These are phyloP conservation scores for Pholiota molesta DNA, from an alignment of 768 basidiomycete species.

Conservation along the genomic window DNA sequence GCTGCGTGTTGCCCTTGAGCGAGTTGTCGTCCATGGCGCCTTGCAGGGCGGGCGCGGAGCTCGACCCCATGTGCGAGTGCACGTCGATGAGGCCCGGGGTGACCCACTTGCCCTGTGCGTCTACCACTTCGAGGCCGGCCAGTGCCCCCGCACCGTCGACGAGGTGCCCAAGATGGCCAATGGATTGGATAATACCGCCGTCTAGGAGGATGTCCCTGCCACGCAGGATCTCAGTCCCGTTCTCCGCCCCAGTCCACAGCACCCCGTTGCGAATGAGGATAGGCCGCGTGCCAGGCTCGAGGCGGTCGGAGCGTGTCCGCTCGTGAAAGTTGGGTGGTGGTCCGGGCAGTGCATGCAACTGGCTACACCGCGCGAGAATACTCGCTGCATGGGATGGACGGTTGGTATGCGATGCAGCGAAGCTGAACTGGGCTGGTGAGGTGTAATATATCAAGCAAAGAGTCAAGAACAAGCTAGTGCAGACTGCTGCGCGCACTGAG, in stretches of 20 bases:
- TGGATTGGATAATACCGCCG: slow-evolving; percentile 63
- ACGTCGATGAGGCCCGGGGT: slow-evolving; percentile 76
- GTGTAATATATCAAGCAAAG: neutral
- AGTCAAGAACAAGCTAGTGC: neutral
- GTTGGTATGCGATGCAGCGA: neutral
- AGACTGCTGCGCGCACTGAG: neutral
- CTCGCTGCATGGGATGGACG: slow-evolving; percentile 28
- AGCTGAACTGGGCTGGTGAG: neutral
- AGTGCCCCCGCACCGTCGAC: slow-evolving; percentile 23
- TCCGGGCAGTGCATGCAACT: slow-evolving; percentile 42
- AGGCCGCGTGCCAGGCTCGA: slow-evolving; percentile 62
- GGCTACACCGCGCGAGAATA: slow-evolving; percentile 46
- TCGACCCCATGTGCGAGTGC: slow-evolving; percentile 70
- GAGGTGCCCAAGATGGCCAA: slow-evolving; percentile 52
- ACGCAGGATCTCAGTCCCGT: slow-evolving; percentile 65
- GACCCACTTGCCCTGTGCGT: slow-evolving; percentile 74
- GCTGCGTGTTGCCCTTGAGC: slow-evolving; percentile 43
- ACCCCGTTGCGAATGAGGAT: slow-evolving; percentile 73
- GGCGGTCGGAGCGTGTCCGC: slow-evolving; percentile 66
- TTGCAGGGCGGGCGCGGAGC: slow-evolving; percentile 49
- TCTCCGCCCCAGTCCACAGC: slow-evolving; percentile 79
- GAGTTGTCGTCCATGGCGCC: slow-evolving; percentile 64
- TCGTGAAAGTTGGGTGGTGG: slow-evolving; percentile 48
- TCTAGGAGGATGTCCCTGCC: slow-evolving; percentile 70
- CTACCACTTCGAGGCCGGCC: slow-evolving; percentile 44